These are phyloP conservation scores for Mycena olivaceomarginata DNA, from an alignment of 768 basidiomycete species.

Conservation along the genomic window DNA sequence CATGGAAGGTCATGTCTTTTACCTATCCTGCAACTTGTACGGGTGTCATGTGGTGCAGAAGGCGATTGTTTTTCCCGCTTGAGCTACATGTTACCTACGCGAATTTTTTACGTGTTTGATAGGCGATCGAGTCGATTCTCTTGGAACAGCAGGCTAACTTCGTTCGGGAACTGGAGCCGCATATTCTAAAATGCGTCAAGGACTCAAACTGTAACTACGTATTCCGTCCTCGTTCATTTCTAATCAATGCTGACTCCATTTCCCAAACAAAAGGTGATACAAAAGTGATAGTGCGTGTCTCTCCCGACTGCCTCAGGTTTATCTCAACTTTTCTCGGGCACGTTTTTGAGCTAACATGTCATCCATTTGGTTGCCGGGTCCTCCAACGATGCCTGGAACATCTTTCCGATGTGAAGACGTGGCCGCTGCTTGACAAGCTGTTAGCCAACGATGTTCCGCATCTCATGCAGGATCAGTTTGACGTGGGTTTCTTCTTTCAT, in stretches of 20 bases:
- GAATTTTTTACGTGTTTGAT: constrained; percentile 19
- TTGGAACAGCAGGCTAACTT: constrained; percentile 88
- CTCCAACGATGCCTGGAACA: constrained; percentile 95
- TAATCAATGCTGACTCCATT: constrained; percentile 19
- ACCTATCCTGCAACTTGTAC: constrained; percentile 93
- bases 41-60: constrained; percentile 98
- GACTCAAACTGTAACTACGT: constrained; percentile 98
- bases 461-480: constrained; percentile 94
- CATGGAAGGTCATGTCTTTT: constrained; percentile 87
- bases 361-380: constrained; percentile 96
- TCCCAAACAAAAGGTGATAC: constrained; percentile 75
- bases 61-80: constrained; percentile 62
- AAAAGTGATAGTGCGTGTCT: constrained; percentile 91
- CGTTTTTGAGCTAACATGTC: constrained; percentile 87
- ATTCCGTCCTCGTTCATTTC: constrained; percentile 47
- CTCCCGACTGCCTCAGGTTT: constrained; percentile 86
- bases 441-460: constrained; percentile 76
- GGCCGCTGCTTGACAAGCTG: constrained; percentile 88
- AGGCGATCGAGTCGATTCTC: constrained; percentile 90
- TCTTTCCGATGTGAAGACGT: constrained; percentile 79
- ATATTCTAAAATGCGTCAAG: constrained; percentile 90
- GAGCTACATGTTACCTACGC: neutral
- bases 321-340: constrained; percentile 85
- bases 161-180: constrained; percentile 86
- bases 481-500: constrained; percentile 75